Evolutionary conservation across 495 filamentous ascomycete species (phyloP).

Genomic region (Choiromyces venosus): DNA sequence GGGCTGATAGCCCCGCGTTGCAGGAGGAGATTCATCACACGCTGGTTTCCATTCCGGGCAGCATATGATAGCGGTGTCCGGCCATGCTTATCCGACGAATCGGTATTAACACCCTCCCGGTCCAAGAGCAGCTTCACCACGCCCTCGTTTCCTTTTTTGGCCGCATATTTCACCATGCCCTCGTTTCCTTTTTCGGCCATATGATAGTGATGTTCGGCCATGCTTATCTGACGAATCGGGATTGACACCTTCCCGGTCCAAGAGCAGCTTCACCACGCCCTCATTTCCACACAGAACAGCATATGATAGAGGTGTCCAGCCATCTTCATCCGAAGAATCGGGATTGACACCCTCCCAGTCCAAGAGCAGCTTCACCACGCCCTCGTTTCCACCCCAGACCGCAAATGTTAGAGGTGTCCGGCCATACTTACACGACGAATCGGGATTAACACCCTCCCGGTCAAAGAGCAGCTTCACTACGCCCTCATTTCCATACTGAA

Average conservation of each 20-base stretch:
- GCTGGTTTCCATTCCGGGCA: background rate
- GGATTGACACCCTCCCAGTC: background rate
- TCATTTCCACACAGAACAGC: background rate
- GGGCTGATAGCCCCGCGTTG: background rate
- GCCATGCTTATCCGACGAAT: background rate
- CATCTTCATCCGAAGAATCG: conserved; percentile 13
- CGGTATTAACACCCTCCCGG: background rate
- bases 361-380: conserved; percentile 35
- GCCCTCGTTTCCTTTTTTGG: too few species aligned
- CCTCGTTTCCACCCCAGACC: conserved; percentile 42
- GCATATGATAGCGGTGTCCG: background rate
- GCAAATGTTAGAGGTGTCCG: conserved; percentile 46
- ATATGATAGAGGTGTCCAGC: conserved; percentile 33
- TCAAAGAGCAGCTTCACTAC: conserved; percentile 37
- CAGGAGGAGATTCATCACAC: background rate
- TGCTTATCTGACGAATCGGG: background rate
- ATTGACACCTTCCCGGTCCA: background rate
- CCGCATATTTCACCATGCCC: background rate
- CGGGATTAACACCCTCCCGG: conserved; percentile 14
- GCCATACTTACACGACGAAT: conserved; percentile 27
- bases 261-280: background rate
- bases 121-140: background rate
- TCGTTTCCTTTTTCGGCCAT: too few species aligned
- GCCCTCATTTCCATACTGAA: conserved; percentile 29
- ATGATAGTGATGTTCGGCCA: background rate